These are phyloP conservation scores for Chrysanthemum makinoi DNA, from an alignment of 129 eudicot genomes.

Conservation along the genomic window DNA sequence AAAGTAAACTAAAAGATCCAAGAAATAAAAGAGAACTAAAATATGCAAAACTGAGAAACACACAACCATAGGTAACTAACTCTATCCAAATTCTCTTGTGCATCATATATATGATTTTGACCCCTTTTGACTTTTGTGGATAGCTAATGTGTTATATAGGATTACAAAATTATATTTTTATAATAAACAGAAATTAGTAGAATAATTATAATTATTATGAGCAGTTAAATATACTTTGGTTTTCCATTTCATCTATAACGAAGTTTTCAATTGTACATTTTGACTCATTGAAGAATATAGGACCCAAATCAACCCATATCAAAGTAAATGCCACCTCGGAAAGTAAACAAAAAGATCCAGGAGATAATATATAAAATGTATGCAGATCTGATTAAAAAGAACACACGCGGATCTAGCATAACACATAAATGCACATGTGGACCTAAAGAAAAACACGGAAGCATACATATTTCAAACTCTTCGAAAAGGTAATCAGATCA, in stretches of 20 bases:
- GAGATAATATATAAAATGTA: background rate
- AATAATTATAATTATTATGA: too few species aligned
- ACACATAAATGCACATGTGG: constrained; percentile 3
- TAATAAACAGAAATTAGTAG: too few species aligned
- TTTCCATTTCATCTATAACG: too few species aligned
- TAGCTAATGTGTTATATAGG: too few species aligned
- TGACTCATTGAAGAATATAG: background rate
- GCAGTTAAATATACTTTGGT: too few species aligned
- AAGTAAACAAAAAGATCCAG: background rate
- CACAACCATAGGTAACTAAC: too few species aligned
- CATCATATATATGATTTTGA: too few species aligned
- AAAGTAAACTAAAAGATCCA: background rate
- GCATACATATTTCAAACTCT: background rate
- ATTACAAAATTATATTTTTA: too few species aligned
- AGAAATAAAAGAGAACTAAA: background rate
- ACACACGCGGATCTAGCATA: background rate
- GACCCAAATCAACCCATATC: background rate
- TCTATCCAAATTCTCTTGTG: too few species aligned
- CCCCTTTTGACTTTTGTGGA: too few species aligned
- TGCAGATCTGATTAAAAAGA: background rate
- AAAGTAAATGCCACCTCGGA: background rate
- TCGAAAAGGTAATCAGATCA: background rate
- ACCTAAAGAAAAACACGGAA: background rate
- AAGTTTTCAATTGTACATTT: background rate
- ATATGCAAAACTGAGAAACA: too few species aligned